These are phyloP conservation scores for Ustilago trichophora DNA, from an alignment of 1,284 basidiomycete species.

Conservation along the genomic window DNA sequence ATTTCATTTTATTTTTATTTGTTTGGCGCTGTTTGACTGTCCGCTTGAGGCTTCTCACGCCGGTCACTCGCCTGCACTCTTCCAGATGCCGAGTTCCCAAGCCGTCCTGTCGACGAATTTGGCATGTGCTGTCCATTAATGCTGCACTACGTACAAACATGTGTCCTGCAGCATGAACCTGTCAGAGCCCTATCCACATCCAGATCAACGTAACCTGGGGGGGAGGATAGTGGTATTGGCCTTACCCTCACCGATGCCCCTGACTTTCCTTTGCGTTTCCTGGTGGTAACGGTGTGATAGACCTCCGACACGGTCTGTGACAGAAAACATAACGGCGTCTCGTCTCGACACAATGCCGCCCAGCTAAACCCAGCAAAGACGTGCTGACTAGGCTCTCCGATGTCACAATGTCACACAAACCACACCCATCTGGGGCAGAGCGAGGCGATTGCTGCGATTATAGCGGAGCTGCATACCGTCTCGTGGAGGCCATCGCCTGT, in stretches of 20 bases:
- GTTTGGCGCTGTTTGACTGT: conserved; percentile 2
- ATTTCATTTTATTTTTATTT: no score
- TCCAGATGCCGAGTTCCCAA: conserved; percentile 1
- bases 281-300: neutral
- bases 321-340: no score
- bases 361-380: no score
- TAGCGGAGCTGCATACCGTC: neutral
- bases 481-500: neutral
- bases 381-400: no score
- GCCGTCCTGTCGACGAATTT: neutral
- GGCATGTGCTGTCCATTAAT: no score
- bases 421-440: no score
- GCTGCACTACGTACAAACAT: no score
- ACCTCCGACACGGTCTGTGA: neutral
- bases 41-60: conserved; percentile 6
- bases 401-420: no score
- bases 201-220: neutral
- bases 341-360: no score
- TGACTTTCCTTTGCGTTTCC: conserved; percentile 1
- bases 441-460: no score
- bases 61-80: conserved; percentile 3
- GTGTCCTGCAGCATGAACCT: neutral
- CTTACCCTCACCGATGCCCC: conserved; percentile 9
- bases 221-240: neutral
- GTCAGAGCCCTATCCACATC: conserved; percentile 3